A percentile compares a stretch with the other conserved stretches of the same genome.
These are phyloP conservation scores for Diversispora epigaea DNA, from an alignment of 192 early-diverging fungal genomes.

Conservation along the genomic window DNA sequence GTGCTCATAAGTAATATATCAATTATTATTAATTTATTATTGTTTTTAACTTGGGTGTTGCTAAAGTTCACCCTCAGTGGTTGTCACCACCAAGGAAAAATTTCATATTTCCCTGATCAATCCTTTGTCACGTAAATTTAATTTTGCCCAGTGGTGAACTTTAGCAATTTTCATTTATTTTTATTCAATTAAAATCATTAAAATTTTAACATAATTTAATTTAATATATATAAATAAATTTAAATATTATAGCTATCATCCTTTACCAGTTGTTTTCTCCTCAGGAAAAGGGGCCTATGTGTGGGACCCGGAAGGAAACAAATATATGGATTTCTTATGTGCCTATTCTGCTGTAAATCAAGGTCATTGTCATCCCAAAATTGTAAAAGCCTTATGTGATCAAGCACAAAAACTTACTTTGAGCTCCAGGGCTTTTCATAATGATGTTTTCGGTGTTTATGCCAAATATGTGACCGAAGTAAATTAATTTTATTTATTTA, in stretches of 20 bases:
- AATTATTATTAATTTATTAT: not conserved
- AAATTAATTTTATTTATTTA: constrained; percentile 12
- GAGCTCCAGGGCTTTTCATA: constrained; percentile 96
- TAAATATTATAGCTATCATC: constrained; percentile 78
- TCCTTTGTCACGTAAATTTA: no score
- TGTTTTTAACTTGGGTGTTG: not conserved
- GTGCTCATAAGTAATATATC: constrained; percentile 84
- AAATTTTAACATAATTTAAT: no score
- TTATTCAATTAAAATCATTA: no score
- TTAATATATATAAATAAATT: no score
- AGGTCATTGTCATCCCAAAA: constrained; percentile 95
- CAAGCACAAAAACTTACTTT: constrained; percentile 85
- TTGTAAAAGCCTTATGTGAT: constrained; percentile 84
- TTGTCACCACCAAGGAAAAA: no score
- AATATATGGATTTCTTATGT: constrained; percentile 86
- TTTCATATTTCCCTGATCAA: no score
- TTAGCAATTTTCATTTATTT: no score
- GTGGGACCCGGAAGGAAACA: constrained; percentile 88
- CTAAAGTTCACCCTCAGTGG: no score
- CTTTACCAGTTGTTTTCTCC: constrained; percentile 89
- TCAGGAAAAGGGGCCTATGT: constrained; percentile 87
- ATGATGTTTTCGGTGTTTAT: constrained; percentile 86
- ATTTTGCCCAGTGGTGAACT: no score
- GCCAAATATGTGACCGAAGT: constrained; percentile 87
- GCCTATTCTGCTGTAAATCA: constrained; percentile 88